Percentiles rank a stretch among this genome's conserved stretches.
Conservation (phyloP, 345 rosid species). For the Sonneratia alba region DNA sequence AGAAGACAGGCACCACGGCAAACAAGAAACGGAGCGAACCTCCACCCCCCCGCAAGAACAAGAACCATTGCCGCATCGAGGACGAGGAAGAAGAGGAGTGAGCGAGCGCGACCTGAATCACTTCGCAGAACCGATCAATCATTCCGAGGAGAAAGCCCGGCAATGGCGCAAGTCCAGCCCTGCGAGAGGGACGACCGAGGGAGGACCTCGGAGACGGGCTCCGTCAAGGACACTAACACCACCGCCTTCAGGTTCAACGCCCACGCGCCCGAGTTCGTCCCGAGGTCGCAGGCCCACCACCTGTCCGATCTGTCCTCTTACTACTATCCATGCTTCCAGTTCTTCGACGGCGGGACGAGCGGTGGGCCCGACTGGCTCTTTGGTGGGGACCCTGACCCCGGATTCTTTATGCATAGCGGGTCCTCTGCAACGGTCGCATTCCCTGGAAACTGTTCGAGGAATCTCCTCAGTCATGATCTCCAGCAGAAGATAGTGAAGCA, state of each 20-base stretch:
- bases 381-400: conserved; percentile 60
- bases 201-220: conserved; percentile 16
- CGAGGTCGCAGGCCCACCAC: conserved; percentile 34
- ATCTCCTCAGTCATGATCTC: conserved; percentile 61
- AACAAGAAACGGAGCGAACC: background rate
- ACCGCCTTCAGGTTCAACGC: conserved; percentile 75
- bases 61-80: background rate
- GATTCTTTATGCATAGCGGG: conserved; percentile 25
- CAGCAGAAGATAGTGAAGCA: conserved; percentile 78
- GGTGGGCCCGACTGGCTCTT: conserved; percentile 61
- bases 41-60: background rate
- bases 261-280: conserved; percentile 81
- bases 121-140: background rate
- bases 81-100: background rate
- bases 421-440: conserved; percentile 33
- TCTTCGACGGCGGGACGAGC: conserved; percentile 34
- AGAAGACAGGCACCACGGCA: background rate
- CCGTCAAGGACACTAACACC: conserved; percentile 8
- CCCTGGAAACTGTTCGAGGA: conserved; percentile 36
- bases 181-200: conserved; percentile 21
- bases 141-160: conserved; percentile 7
- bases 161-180: conserved; percentile 55
- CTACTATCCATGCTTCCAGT: conserved; percentile 59
- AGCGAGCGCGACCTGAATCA: background rate
- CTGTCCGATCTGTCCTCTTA: conserved; percentile 44